Percentiles rank a stretch among this genome's conserved stretches.
Evolutionary conservation across 2,329 filamentous ascomycete genomes (phyloP).

Genomic region (Bipolaris gigantea): DNA sequence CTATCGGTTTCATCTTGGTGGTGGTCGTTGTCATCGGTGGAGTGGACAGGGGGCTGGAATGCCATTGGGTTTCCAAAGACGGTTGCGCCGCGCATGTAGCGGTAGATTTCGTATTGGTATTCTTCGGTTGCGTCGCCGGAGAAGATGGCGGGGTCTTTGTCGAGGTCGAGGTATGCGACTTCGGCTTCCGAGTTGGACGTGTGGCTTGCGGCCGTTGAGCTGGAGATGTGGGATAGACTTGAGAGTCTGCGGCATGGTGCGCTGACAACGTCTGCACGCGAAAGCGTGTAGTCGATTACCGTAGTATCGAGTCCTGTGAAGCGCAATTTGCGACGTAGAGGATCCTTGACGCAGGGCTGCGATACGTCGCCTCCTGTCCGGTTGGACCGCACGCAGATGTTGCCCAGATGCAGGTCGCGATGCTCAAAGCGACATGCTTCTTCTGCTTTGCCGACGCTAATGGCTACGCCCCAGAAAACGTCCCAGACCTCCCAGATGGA

Average conservation of each 20-base stretch:
- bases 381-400: conserved; percentile 58
- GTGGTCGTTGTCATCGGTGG: neutral
- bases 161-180: conserved; percentile 52
- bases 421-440: conserved; percentile 65
- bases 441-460: conserved; percentile 64
- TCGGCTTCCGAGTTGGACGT: conserved; percentile 11
- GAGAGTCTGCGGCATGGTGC: conserved; percentile 10
- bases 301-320: conserved; percentile 63
- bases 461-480: conserved; percentile 67
- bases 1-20: neutral
- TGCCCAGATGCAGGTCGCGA: conserved; percentile 67
- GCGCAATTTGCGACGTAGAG: conserved; percentile 48
- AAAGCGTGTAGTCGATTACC: conserved; percentile 69
- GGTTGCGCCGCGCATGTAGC: conserved; percentile 54
- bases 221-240: conserved; percentile 12
- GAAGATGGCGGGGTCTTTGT: conserved; percentile 50
- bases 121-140: conserved; percentile 51
- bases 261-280: conserved; percentile 56
- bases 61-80: conserved; percentile 50
- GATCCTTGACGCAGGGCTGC: conserved; percentile 40
- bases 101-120: conserved; percentile 61
- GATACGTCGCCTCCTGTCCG: conserved; percentile 28
- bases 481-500: conserved; percentile 58
- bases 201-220: conserved; percentile 1
- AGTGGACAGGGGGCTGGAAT: conserved; percentile 2